These are phyloP conservation scores for Pythium inflatum DNA, from an alignment of 352 stramenopile genomes.

Conservation along the genomic window DNA sequence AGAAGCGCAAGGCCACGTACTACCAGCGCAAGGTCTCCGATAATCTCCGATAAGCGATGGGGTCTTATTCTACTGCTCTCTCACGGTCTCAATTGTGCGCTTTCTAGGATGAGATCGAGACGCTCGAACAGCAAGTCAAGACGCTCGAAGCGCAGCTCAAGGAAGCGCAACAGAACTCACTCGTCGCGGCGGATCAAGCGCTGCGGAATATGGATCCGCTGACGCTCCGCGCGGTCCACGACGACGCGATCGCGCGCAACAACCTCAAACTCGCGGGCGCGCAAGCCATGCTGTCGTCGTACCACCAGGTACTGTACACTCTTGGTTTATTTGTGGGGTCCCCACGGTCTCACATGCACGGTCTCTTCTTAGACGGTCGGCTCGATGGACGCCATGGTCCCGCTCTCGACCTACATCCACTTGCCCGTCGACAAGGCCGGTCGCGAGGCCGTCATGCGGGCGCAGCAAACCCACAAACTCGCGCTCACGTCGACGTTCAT, in stretches of 20 bases:
- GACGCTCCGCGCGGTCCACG: slow-evolving; percentile 8
- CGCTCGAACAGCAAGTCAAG: slow-evolving; percentile 23
- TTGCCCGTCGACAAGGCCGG: neutral
- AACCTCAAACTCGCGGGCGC: slow-evolving; percentile 9
- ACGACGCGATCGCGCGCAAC: neutral
- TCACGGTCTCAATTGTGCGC: too few species aligned
- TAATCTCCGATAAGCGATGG: too few species aligned
- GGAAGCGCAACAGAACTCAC: slow-evolving; percentile 1
- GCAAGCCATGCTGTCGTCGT: slow-evolving; percentile 17
- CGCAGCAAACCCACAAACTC: neutral
- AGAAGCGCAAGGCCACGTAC: slow-evolving; percentile 33
- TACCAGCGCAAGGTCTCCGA: slow-evolving; percentile 25
- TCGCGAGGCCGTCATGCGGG: neutral
- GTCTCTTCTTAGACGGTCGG: neutral
- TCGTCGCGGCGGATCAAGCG: neutral
- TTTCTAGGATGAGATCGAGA: slow-evolving; percentile 22
- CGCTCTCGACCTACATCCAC: slow-evolving; percentile 19
- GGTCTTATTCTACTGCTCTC: too few species aligned
- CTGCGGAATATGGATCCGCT: neutral
- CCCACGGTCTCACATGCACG: too few species aligned
- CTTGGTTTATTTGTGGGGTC: too few species aligned
- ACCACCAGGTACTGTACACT: slow-evolving; percentile 19
- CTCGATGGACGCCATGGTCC: neutral
- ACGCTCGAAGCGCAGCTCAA: slow-evolving; percentile 11
- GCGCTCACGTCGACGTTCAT: slow-evolving; percentile 5